These are phyloP conservation scores for Fusarium dimerum DNA, from an alignment of 2,329 filamentous ascomycete species.

Conservation along the genomic window DNA sequence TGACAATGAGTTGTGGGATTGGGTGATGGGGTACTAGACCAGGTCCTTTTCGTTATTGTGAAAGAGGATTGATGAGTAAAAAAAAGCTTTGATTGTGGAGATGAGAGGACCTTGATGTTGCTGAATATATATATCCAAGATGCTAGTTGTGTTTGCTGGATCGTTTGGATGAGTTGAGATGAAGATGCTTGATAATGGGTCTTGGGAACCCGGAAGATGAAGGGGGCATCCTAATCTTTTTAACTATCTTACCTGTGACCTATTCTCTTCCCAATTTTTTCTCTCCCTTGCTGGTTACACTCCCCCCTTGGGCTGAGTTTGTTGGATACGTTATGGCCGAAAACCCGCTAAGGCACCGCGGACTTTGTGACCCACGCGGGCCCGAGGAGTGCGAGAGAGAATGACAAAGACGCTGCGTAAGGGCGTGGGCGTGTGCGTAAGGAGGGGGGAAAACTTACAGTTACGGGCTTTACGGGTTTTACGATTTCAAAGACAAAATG, in stretches of 20 bases:
- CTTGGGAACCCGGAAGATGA: slow-evolving; percentile 5
- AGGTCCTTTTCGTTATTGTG: slow-evolving; percentile 9
- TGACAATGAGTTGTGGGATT: slow-evolving; percentile 32
- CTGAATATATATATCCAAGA: background rate
- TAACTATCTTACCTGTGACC: slow-evolving; percentile 19
- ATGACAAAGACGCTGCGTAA: slow-evolving; percentile 14
- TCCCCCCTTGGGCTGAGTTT: slow-evolving; percentile 21
- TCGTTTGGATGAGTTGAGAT: slow-evolving; percentile 11
- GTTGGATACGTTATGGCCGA: slow-evolving; percentile 25
- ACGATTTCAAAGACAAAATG: slow-evolving; percentile 1
- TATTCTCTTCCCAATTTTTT: slow-evolving; percentile 24
- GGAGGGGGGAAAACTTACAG: background rate
- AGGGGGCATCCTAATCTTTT: slow-evolving; percentile 29
- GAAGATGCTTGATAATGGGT: slow-evolving; percentile 8
- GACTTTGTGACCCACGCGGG: slow-evolving; percentile 34
- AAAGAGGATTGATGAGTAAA: background rate
- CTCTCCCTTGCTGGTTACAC: slow-evolving; percentile 17
- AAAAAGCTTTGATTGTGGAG: slow-evolving; percentile 13
- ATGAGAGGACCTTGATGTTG: slow-evolving; percentile 12
- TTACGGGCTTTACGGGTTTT: background rate
- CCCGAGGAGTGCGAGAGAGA: slow-evolving; percentile 30
- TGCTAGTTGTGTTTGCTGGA: slow-evolving; percentile 6
- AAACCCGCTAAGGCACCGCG: slow-evolving; percentile 27
- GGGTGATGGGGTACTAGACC: slow-evolving; percentile 29
- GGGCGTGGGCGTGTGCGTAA: slow-evolving; percentile 1